These are phyloP conservation scores for Penicillium sp. DNA, from an alignment of 2,329 filamentous ascomycete species.

Conservation along the genomic window DNA sequence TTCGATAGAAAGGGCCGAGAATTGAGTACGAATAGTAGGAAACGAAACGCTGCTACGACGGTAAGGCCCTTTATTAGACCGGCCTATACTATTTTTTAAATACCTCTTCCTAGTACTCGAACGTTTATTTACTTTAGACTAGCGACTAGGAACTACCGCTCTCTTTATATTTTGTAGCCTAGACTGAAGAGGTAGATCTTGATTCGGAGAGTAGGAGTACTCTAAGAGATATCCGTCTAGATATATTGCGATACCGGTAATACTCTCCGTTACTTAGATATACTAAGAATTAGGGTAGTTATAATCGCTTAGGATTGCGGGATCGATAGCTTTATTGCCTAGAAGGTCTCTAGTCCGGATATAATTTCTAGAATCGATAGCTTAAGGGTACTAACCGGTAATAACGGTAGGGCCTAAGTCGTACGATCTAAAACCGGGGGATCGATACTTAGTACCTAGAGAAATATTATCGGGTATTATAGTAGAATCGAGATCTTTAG, in stretches of 20 bases:
- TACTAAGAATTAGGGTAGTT: not conserved
- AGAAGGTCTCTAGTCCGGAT: not conserved
- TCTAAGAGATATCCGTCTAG: not conserved
- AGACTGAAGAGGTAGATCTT: not conserved
- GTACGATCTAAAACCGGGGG: not conserved
- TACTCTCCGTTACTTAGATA: not conserved
- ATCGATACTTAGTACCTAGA: not conserved
- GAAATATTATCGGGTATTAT: not conserved
- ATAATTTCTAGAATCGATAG: not conserved
- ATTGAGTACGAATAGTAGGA: conserved; percentile 2
- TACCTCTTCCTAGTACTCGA: not conserved
- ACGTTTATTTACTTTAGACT: not conserved
- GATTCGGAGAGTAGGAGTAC: not conserved
- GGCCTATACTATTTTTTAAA: not conserved
- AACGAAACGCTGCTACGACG: not conserved
- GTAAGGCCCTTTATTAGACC: not conserved
- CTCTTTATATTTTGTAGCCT: not conserved
- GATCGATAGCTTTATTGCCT: not conserved
- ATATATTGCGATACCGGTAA: not conserved
- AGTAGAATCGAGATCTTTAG: not conserved
- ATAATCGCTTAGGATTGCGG: conserved; percentile 1
- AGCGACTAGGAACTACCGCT: not conserved
- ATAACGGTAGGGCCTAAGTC: not conserved
- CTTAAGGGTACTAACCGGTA: not conserved
- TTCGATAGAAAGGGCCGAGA: conserved; percentile 2